Base-by-base conservation (phyloP, 2,329 filamentous ascomycete genomes). In the Sphaerulina populicola region DNA sequence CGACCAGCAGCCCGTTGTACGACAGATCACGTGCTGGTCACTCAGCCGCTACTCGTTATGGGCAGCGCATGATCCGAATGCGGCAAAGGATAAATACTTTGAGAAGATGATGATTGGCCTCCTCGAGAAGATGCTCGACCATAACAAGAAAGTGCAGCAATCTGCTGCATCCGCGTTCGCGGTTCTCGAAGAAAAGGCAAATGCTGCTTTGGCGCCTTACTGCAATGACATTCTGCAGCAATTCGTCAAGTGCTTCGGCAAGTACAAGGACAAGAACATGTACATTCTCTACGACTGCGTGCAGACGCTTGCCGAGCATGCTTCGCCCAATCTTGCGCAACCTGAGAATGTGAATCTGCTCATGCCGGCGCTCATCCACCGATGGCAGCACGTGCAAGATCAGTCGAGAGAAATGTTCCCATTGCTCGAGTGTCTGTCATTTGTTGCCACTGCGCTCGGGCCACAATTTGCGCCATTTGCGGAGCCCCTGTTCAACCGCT, bases 231-330 rank as follows among this genome's bases (percentile, higher is more conserved):
- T 98, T 62, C 81, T 97, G 47, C 84, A 83, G 55, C 93, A 97
- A 67, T 97, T 91, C 64, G 89, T 96, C 47, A 77, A 79, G 54
- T 98, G 93, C 69, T 98, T 98, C 70, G 79, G 77, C 47, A 89
- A 86, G 70, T 98, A 97, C 80, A 97, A 98, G 77, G 91, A 97
- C 70, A 85, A 88, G 64, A 98, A 98, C 73, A 96, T 97, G 82
- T 96, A 94, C 73, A 94, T 97, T 49, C 80, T 98, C 31, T 98
- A 98, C 72, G 93, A 98, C 71, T 97, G 93, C 68, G 88, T 98
- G 31, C 93, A 98, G 72, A 98, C 93, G 0, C 75, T 98, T 51
- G 93, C 93, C 3, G 93, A 98, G 69, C 85, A 88, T 64, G 85
- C 97, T 49, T 89, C 88, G 9, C 82, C 84, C 6, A 81, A 85